phyloP scores from a whole-genome alignment of 2,329 filamentous ascomycete genomes.

The Huntiella omanensis region DNA sequence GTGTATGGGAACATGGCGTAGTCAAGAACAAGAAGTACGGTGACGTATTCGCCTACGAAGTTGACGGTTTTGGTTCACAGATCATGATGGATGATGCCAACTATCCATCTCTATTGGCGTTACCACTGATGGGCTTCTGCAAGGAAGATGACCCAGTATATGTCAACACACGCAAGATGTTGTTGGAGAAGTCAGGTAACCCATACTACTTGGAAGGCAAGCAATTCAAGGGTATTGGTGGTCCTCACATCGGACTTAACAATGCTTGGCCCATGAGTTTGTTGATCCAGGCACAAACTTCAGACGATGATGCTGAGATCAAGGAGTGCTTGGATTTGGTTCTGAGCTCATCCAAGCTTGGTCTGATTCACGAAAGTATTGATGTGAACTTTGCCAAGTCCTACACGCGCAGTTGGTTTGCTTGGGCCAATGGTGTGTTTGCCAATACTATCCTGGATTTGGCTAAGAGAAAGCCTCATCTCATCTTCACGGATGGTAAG shows the following conservation, averaged over 20 bases:
- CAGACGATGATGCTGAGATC: conserved; percentile 69
- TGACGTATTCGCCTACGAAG: conserved; percentile 69
- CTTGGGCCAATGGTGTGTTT: conserved; percentile 95
- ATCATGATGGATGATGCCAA: conserved; percentile 87
- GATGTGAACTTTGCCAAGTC: conserved; percentile 47
- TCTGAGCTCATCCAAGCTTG: conserved; percentile 53
- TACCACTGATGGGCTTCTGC: conserved; percentile 64
- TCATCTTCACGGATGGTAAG: conserved; percentile 52
- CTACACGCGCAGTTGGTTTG: conserved; percentile 91
- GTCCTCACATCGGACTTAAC: conserved; percentile 56
- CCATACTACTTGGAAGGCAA: conserved; percentile 70
- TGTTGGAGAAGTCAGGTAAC: conserved; percentile 58
- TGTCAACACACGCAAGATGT: conserved; percentile 64
- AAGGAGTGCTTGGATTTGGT: conserved; percentile 52
- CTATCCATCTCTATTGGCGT: conserved; percentile 58
- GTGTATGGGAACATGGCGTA: conserved; percentile 71
- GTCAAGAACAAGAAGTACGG: conserved; percentile 58
- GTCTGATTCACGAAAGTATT: conserved; percentile 81
- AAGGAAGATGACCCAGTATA: conserved; percentile 49
- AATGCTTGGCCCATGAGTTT: conserved; percentile 97
- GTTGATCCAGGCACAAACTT: conserved; percentile 79
- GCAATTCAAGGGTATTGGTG: conserved; percentile 75
- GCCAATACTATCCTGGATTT: conserved; percentile 81
- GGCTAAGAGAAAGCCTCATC: conserved; percentile 69
- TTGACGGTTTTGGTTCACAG: conserved; percentile 67